These are phyloP conservation scores for Scleroderma bovista DNA, from an alignment of 768 basidiomycete genomes.

Conservation along the genomic window DNA sequence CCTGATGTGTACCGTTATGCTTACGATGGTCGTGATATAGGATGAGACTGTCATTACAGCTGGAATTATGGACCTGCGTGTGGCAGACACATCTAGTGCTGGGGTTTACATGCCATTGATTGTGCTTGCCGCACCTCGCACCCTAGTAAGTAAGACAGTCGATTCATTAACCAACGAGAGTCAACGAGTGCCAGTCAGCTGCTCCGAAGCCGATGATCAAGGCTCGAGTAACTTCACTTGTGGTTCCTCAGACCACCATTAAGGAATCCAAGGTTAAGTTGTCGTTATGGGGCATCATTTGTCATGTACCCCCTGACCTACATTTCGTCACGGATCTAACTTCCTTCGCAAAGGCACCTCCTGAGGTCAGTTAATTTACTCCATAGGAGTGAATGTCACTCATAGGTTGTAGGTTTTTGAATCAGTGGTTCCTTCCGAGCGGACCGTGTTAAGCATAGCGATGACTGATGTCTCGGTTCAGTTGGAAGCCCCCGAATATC, in stretches of 20 bases:
- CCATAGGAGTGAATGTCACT: constrained; percentile 1
- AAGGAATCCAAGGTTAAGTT: constrained; percentile 77
- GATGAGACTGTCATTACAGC: constrained; percentile 67
- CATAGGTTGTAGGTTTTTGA: constrained; percentile 69
- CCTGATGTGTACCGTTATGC: not conserved
- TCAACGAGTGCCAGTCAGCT: constrained; percentile 32
- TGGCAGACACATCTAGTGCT: constrained; percentile 42
- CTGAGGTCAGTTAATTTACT: constrained; percentile 57
- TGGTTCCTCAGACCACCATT: constrained; percentile 51
- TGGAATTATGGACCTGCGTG: constrained; percentile 53
- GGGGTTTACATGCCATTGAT: constrained; percentile 39
- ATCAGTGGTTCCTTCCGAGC: constrained; percentile 84
- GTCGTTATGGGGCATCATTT: constrained; percentile 58
- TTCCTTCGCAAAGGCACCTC: constrained; percentile 73
- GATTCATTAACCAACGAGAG: not conserved
- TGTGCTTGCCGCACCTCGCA: constrained; percentile 48
- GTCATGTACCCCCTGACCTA: constrained; percentile 56
- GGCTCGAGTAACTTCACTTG: constrained; percentile 60
- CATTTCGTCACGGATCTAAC: constrained; percentile 57
- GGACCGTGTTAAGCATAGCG: constrained; percentile 65
- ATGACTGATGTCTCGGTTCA: constrained; percentile 65
- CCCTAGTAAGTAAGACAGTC: constrained; percentile 43
- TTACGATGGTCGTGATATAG: constrained; percentile 29
- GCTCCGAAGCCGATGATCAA: constrained; percentile 50
- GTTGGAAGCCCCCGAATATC: constrained; percentile 47